phyloP scores from a whole-genome alignment of 306 rosid genomes.

The Ceratonia siliqua region DNA sequence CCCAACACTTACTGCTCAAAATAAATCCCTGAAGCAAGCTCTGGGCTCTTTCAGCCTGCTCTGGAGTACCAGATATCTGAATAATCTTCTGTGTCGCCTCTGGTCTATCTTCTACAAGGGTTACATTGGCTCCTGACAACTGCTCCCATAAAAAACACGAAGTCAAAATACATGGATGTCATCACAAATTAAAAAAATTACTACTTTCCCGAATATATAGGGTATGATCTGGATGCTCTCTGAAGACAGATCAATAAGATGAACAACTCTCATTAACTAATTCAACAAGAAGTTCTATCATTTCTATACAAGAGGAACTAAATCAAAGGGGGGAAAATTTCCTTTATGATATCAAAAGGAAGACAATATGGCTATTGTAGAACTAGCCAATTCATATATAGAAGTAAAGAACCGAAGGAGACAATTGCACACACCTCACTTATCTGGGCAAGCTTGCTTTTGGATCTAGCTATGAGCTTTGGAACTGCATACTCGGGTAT shows the following conservation, averaged over 20 bases:
- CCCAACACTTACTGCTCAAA: slow-evolving; percentile 74
- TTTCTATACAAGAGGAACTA: slow-evolving; percentile 6
- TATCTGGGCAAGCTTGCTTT: slow-evolving; percentile 88
- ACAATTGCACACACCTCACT: slow-evolving; percentile 70
- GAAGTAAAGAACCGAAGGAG: slow-evolving; percentile 17
- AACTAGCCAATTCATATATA: slow-evolving; percentile 18
- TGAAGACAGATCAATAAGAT: neutral
- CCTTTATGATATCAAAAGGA: neutral
- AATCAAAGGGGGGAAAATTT: neutral
- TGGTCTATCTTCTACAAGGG: slow-evolving; percentile 79
- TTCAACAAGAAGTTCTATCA: neutral
- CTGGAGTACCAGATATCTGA: slow-evolving; percentile 89
- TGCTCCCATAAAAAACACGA: slow-evolving; percentile 38
- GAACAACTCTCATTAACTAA: neutral
- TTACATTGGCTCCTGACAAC: slow-evolving; percentile 94
- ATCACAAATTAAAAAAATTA: neutral
- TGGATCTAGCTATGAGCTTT: slow-evolving; percentile 82
- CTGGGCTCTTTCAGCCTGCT: slow-evolving; percentile 95
- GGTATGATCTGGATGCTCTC: neutral
- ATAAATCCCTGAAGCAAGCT: slow-evolving; percentile 95
- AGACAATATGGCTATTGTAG: neutral
- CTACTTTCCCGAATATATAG: neutral
- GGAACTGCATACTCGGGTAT: slow-evolving; percentile 87
- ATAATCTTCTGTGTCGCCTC: slow-evolving; percentile 70
- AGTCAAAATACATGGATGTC: slow-evolving; percentile 18